Conservation (phyloP, 805 yeast species). For the Saccharomycopsis olivae region DNA sequence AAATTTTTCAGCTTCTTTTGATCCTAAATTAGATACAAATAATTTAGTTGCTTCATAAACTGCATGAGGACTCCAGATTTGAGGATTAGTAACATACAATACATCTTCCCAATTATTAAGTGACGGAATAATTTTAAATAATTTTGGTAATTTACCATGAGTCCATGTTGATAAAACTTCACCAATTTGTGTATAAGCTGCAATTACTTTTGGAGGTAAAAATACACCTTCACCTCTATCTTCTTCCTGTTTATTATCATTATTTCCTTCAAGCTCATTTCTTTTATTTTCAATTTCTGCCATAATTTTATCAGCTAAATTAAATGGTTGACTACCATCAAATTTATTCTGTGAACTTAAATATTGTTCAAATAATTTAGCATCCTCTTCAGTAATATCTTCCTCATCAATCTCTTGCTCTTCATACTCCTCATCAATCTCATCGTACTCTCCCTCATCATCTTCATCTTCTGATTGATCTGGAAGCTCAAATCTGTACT, state of each 20-base stretch:
- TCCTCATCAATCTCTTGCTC: constrained; percentile 35
- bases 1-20: constrained; percentile 82
- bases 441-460: constrained; percentile 38
- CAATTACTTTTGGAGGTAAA: constrained; percentile 92
- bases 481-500: constrained; percentile 19
- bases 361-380: constrained; percentile 73
- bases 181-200: constrained; percentile 89
- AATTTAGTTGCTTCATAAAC: constrained; percentile 90
- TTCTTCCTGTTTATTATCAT: constrained; percentile 14
- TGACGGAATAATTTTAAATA: constrained; percentile 90
- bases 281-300: constrained; percentile 39
- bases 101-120: constrained; percentile 94
- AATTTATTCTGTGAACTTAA: constrained; percentile 35
- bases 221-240: constrained; percentile 45
- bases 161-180: constrained; percentile 78
- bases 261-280: constrained; percentile 18
- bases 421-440: constrained; percentile 30
- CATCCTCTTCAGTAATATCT: constrained; percentile 72
- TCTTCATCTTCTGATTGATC: constrained; percentile 35
- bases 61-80: constrained; percentile 90
- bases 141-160: constrained; percentile 93
- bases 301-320: constrained; percentile 88
- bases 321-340: constrained; percentile 35
- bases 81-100: constrained; percentile 85
- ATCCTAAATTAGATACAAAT: constrained; percentile 80